These are phyloP conservation scores for Boletus pseudo-olivaceus DNA, from an alignment of 768 basidiomycete species.

Conservation along the genomic window DNA sequence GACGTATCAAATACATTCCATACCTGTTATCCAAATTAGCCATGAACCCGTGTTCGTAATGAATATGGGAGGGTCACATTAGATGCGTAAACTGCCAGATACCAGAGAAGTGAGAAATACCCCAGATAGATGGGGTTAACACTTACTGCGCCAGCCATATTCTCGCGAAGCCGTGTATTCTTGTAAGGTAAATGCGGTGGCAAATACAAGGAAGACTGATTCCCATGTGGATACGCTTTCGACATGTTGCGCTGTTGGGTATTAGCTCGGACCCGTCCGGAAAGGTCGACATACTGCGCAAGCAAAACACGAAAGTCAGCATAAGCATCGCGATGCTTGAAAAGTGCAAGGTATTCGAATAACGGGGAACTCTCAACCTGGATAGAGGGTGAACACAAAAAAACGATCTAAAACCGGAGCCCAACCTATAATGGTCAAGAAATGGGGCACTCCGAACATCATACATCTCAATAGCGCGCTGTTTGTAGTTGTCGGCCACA, in stretches of 20 bases:
- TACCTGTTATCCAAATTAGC: slow-evolving; percentile 44
- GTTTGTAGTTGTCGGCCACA: slow-evolving; percentile 88
- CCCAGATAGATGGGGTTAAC: background rate
- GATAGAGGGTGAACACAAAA: background rate
- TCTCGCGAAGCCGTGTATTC: slow-evolving; percentile 88
- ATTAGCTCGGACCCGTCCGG: background rate
- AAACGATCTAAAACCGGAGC: background rate
- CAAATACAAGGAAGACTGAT: slow-evolving; percentile 69
- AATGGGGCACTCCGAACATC: slow-evolving; percentile 63
- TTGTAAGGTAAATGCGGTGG: slow-evolving; percentile 73
- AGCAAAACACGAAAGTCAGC: slow-evolving; percentile 66
- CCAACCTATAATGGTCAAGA: slow-evolving; percentile 78
- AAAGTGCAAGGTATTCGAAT: slow-evolving; percentile 74
- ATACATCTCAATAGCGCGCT: slow-evolving; percentile 69
- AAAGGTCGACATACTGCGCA: slow-evolving; percentile 54
- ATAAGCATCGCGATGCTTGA: slow-evolving; percentile 69
- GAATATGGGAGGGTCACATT: slow-evolving; percentile 48
- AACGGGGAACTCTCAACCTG: slow-evolving; percentile 79
- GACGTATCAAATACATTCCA: slow-evolving; percentile 90
- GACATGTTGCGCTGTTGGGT: slow-evolving; percentile 51
- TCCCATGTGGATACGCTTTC: slow-evolving; percentile 59
- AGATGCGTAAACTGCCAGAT: slow-evolving; percentile 66
- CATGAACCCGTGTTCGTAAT: background rate
- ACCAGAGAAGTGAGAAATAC: background rate
- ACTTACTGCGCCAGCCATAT: slow-evolving; percentile 83